These are phyloP conservation scores for Coniferiporia sulphurascens DNA, from an alignment of 1,284 basidiomycete species.

Conservation along the genomic window DNA sequence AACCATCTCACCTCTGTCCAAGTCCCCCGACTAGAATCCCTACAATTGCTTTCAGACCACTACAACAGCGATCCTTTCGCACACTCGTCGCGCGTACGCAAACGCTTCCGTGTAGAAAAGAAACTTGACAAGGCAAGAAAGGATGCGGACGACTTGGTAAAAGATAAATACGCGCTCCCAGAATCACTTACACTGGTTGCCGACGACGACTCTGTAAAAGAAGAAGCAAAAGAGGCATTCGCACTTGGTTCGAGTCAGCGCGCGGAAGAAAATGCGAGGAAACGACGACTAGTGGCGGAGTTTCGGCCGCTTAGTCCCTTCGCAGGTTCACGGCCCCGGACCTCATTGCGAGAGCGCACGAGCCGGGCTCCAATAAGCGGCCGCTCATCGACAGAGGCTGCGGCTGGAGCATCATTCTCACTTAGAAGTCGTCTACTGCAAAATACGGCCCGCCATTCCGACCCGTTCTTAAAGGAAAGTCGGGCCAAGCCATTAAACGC, in stretches of 20 bases:
- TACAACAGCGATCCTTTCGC: slow-evolving; percentile 83
- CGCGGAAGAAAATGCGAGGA: slow-evolving; percentile 40
- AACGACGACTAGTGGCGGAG: slow-evolving; percentile 40
- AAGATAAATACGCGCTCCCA: slow-evolving; percentile 70
- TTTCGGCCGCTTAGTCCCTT: neutral
- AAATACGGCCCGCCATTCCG: slow-evolving; percentile 13
- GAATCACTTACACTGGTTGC: slow-evolving; percentile 53
- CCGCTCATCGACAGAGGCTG: slow-evolving; percentile 1
- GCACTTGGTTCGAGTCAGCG: slow-evolving; percentile 39
- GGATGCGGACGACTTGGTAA: slow-evolving; percentile 63
- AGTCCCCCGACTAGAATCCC: slow-evolving; percentile 70
- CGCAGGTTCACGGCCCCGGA: neutral
- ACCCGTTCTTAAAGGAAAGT: slow-evolving; percentile 16
- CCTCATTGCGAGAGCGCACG: neutral
- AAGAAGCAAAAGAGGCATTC: slow-evolving; percentile 62
- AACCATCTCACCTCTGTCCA: slow-evolving; percentile 66
- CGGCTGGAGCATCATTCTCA: slow-evolving; percentile 7
- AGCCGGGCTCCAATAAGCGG: neutral
- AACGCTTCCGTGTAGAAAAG: slow-evolving; percentile 83
- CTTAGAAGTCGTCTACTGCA: slow-evolving; percentile 12
- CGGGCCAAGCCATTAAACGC: slow-evolving; percentile 10
- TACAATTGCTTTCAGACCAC: slow-evolving; percentile 69
- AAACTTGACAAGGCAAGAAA: slow-evolving; percentile 65
- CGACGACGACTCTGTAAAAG: slow-evolving; percentile 50
- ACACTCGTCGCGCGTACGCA: slow-evolving; percentile 69